phyloP scores from a whole-genome alignment of 2,329 filamentous ascomycete species.

The Aspergillus sp. region DNA sequence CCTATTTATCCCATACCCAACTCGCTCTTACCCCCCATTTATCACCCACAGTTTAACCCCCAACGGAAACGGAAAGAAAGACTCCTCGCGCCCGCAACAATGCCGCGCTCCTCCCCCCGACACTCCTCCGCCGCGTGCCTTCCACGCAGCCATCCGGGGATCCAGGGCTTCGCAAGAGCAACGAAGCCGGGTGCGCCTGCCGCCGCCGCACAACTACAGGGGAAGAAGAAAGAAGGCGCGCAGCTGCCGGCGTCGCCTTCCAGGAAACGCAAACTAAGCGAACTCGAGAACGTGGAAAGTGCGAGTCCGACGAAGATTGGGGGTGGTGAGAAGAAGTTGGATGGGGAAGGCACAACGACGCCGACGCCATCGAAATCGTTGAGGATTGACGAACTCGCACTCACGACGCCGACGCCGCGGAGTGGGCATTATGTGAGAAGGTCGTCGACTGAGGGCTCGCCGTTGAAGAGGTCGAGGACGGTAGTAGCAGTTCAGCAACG shows the following conservation, averaged over 20 bases:
- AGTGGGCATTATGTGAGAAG: conserved; percentile 18
- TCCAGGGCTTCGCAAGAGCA: conserved; percentile 36
- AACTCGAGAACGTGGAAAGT: conserved; percentile 25
- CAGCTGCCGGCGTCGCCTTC: conserved; percentile 25
- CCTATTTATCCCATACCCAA: conserved; percentile 1
- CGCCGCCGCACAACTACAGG: conserved; percentile 15
- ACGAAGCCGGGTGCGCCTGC: conserved; percentile 28
- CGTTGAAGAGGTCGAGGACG: not conserved
- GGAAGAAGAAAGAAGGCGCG: conserved; percentile 21
- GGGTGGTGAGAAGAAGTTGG: not conserved
- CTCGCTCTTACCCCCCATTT: conserved; percentile 4
- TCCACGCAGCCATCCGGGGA: conserved; percentile 29
- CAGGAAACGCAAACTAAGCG: conserved; percentile 32
- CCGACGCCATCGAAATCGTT: conserved; percentile 26
- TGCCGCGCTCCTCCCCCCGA: conserved; percentile 23
- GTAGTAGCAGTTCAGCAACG: not conserved
- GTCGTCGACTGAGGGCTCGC: not conserved
- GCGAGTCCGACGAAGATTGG: conserved; percentile 2
- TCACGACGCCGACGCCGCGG: conserved; percentile 24
- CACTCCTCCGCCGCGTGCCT: conserved; percentile 23
- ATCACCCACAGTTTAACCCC: conserved; percentile 3
- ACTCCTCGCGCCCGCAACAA: no score
- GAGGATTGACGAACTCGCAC: conserved; percentile 21
- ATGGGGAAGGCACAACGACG: conserved; percentile 3
- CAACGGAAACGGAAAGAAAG: not conserved